These are phyloP conservation scores for Vanilla planifolia DNA, from an alignment of 106 monocot species.

Conservation along the genomic window DNA sequence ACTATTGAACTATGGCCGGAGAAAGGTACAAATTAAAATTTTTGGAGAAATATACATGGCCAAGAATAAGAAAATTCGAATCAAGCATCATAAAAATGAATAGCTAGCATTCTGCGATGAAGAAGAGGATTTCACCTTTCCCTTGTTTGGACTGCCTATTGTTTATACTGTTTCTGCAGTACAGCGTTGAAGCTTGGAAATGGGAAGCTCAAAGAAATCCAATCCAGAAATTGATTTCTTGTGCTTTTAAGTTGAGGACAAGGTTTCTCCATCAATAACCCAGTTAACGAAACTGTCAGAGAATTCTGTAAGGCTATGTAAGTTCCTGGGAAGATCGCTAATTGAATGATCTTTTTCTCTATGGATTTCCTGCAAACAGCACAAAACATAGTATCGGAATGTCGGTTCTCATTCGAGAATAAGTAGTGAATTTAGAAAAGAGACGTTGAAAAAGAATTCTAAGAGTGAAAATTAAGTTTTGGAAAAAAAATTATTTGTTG, in stretches of 20 bases:
- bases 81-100: constrained; percentile 5
- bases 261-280: constrained; percentile 2
- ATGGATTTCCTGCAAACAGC: not conserved
- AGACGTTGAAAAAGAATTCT: too few species aligned
- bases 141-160: not conserved
- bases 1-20: constrained; percentile 1
- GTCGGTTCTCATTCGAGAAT: too few species aligned
- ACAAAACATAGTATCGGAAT: too few species aligned
- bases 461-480: too few species aligned
- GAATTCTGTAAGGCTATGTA: not conserved
- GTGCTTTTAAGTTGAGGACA: not conserved
- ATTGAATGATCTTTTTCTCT: not conserved
- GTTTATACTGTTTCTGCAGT: not conserved
- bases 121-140: not conserved
- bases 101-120: not conserved
- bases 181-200: not conserved
- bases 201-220: not conserved
- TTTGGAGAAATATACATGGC: not conserved
- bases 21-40: not conserved
- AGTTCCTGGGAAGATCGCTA: not conserved
- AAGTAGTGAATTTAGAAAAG: too few species aligned
- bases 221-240: not conserved
- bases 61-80: not conserved
- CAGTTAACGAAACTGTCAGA: constrained; percentile 3
- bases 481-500: too few species aligned